Evolutionary conservation across 2,329 filamentous ascomycete species (phyloP).

Genomic region (Aspergillus sp.): DNA sequence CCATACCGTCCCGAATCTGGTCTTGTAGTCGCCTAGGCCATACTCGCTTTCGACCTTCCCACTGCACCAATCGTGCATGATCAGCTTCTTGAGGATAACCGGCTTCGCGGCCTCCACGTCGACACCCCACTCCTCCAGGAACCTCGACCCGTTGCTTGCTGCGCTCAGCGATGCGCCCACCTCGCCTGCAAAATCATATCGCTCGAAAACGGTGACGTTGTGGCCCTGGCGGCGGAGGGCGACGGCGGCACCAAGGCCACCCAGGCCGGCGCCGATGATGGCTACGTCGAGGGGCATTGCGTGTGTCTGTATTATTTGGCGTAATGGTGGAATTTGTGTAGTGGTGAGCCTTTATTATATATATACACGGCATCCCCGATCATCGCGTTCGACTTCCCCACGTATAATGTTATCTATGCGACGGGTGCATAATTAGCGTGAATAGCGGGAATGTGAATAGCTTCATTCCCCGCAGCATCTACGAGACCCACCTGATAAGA

Average conservation of each 20-base stretch:
- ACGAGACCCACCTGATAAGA: too few relatives aligned
- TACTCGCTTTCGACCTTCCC: conserved; percentile 26
- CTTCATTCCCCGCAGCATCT: too few relatives aligned
- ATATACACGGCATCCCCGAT: too few relatives aligned
- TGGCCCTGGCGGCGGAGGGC: conserved; percentile 22
- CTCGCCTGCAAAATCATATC: conserved; percentile 24
- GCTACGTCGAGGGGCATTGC: conserved; percentile 19
- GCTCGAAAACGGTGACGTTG: conserved; percentile 23
- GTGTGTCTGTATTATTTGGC: too few relatives aligned
- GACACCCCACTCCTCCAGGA: conserved; percentile 24
- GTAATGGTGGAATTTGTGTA: too few relatives aligned
- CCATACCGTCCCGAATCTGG: conserved; percentile 20
- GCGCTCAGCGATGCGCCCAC: conserved; percentile 24
- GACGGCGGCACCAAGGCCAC: conserved; percentile 21
- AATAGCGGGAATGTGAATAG: too few relatives aligned
- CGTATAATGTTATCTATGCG: too few relatives aligned
- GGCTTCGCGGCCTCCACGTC: conserved; percentile 22
- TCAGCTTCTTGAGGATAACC: conserved; percentile 30
- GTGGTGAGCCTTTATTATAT: too few relatives aligned
- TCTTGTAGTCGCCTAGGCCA: conserved; percentile 28
- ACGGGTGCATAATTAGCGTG: too few relatives aligned
- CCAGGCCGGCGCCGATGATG: conserved; percentile 27
- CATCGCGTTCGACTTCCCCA: too few relatives aligned
- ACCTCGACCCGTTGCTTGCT: conserved; percentile 22
- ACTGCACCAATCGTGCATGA: conserved; percentile 31